phyloP scores from a whole-genome alignment of 202 grass and related monocot species.

The Zizania palustris region DNA sequence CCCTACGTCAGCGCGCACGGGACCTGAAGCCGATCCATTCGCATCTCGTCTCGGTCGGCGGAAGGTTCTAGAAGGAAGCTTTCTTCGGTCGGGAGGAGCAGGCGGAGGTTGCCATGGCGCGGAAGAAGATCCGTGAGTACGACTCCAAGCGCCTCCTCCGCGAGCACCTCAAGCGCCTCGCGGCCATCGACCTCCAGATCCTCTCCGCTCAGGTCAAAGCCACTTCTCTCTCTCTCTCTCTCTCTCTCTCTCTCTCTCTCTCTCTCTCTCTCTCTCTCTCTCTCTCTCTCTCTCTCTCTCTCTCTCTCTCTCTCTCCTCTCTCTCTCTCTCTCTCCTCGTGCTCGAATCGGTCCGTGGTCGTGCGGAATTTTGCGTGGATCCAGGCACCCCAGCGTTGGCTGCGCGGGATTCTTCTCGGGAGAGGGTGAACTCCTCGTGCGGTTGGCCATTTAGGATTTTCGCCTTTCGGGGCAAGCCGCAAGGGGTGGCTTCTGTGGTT shows the following conservation, averaged over 20 bases:
- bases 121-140: conserved; percentile 98
- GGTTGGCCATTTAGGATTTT: not conserved
- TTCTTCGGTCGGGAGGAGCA: not conserved
- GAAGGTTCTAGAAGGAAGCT: not conserved
- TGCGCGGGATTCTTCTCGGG: not conserved
- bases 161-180: conserved; percentile 93
- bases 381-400: not conserved
- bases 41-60: not conserved
- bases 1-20: not conserved
- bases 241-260: not conserved
- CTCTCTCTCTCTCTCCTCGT: too few species aligned
- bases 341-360: not conserved
- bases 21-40: not conserved
- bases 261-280: not conserved
- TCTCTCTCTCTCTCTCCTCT: not conserved
- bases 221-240: not conserved
- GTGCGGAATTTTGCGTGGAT: conserved; percentile 23
- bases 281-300: not conserved
- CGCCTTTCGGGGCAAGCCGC: too few species aligned
- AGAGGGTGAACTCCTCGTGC: not conserved
- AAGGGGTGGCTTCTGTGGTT: not conserved
- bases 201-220: conserved; percentile 74
- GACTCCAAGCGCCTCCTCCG: conserved; percentile 90
- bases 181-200: conserved; percentile 83
- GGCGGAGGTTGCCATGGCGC: conserved; percentile 61